These are phyloP conservation scores for Eurotiales sp. DNA, from an alignment of 2,329 filamentous ascomycete genomes.

Conservation along the genomic window DNA sequence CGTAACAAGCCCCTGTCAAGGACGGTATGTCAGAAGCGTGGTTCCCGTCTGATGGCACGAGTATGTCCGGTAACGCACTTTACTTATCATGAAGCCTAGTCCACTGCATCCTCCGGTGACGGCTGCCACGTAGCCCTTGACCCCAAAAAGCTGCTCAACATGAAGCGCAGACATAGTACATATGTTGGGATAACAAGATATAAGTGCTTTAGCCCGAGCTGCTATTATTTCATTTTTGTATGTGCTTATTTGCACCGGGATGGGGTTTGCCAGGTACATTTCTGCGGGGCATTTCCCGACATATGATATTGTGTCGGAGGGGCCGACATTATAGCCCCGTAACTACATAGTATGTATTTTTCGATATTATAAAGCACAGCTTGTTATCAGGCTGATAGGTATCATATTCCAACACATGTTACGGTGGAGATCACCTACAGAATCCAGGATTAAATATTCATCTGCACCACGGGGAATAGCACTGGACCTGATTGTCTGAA, in stretches of 20 bases:
- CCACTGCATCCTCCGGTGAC: constrained; percentile 46
- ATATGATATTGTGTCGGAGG: not conserved
- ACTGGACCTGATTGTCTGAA: too few species aligned
- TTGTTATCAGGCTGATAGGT: too few species aligned
- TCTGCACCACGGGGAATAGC: too few species aligned
- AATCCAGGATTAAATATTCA: too few species aligned
- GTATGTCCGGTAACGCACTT: constrained; percentile 24
- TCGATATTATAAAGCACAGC: too few species aligned
- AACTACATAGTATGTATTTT: too few species aligned
- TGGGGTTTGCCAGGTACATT: not conserved
- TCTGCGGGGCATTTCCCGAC: not conserved
- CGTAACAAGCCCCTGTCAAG: constrained; percentile 37
- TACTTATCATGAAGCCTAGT: constrained; percentile 47
- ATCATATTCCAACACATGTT: too few species aligned
- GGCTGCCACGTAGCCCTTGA: constrained; percentile 43
- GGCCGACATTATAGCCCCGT: not conserved
- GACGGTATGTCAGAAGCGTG: not conserved
- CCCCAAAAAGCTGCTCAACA: constrained; percentile 24
- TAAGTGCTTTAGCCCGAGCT: too few species aligned
- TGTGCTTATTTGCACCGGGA: too few species aligned
- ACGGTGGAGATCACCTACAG: too few species aligned
- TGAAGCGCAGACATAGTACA: constrained; percentile 16
- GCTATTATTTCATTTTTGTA: too few species aligned
- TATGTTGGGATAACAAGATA: not conserved
- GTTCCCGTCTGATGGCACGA: not conserved